A percentile compares a stretch with the other conserved stretches of the same genome.
Conservation (phyloP, 176 grass and related monocot genomes). For the Triticum dicoccoides region DNA sequence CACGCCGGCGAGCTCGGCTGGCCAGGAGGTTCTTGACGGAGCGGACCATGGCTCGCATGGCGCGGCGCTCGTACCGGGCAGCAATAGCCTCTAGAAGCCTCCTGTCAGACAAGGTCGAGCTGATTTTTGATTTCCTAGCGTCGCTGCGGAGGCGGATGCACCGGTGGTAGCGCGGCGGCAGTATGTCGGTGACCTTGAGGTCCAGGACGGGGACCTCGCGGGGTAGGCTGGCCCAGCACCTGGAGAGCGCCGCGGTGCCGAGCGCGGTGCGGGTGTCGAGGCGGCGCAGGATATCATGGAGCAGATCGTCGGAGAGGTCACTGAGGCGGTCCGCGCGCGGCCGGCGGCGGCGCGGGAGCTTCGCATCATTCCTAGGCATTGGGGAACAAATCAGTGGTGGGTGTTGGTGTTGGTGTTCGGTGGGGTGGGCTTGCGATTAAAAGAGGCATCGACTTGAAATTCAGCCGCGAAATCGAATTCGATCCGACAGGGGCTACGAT, state of each 20-base stretch:
- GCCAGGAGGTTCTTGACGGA: background rate
- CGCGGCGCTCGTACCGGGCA: background rate
- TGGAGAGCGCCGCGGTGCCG: conserved; percentile 9
- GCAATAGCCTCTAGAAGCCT: background rate
- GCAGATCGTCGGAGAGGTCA: background rate
- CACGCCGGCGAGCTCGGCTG: background rate
- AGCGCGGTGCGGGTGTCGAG: background rate
- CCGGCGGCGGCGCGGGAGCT: no score
- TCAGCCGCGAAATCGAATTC: background rate
- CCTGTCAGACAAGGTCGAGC: background rate
- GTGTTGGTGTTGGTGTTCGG: background rate
- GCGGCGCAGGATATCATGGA: background rate
- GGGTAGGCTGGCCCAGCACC: background rate
- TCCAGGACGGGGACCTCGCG: background rate
- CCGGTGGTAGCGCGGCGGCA: conserved; percentile 1
- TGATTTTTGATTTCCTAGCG: background rate
- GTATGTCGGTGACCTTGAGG: background rate
- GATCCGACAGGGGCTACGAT: background rate
- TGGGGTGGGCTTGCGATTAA: background rate
- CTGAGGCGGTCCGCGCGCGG: background rate
- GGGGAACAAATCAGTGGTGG: background rate
- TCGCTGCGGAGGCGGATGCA: background rate
- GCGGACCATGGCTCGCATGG: background rate
- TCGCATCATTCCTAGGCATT: background rate
- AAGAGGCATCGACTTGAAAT: background rate